These are phyloP conservation scores for Apostasia shenzhenica DNA, from an alignment of 106 monocot species.

Conservation along the genomic window DNA sequence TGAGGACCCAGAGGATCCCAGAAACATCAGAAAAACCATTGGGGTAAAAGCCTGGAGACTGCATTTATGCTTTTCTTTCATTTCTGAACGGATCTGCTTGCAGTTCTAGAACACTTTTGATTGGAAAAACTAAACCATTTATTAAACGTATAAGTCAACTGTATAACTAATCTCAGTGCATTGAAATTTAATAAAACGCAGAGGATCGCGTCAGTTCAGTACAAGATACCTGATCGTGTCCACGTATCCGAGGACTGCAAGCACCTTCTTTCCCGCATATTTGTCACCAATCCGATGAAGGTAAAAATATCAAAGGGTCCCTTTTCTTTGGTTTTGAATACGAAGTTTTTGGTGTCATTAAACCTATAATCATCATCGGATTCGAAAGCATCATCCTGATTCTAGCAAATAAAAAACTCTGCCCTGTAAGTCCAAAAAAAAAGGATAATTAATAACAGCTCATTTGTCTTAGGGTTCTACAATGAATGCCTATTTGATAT, in stretches of 20 bases:
- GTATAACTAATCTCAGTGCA: neutral
- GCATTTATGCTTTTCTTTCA: neutral
- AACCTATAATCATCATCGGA: too few species aligned
- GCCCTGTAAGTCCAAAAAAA: too few species aligned
- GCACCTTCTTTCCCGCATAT: conserved; percentile 70
- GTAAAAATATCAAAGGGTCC: conserved; percentile 20
- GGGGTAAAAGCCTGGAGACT: conserved; percentile 24
- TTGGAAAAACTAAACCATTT: neutral
- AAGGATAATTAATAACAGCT: too few species aligned
- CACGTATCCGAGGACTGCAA: conserved; percentile 74
- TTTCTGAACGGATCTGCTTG: neutral
- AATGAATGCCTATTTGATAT: too few species aligned
- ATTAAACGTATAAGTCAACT: too few species aligned
- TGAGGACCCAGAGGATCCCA: conserved; percentile 74
- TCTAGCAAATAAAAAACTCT: too few species aligned
- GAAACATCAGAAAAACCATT: conserved; percentile 77
- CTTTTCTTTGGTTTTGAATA: too few species aligned
- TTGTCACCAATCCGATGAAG: conserved; percentile 58
- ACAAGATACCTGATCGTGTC: conserved; percentile 79
- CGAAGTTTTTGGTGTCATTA: too few species aligned
- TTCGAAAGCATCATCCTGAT: too few species aligned
- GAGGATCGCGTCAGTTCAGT: conserved; percentile 72
- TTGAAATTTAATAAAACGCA: conserved; percentile 20
- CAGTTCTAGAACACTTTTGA: neutral
- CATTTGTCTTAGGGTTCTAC: too few species aligned